These are phyloP conservation scores for Vitis hybrid DNA, from an alignment of 177 flowering plant species.

Conservation along the genomic window DNA sequence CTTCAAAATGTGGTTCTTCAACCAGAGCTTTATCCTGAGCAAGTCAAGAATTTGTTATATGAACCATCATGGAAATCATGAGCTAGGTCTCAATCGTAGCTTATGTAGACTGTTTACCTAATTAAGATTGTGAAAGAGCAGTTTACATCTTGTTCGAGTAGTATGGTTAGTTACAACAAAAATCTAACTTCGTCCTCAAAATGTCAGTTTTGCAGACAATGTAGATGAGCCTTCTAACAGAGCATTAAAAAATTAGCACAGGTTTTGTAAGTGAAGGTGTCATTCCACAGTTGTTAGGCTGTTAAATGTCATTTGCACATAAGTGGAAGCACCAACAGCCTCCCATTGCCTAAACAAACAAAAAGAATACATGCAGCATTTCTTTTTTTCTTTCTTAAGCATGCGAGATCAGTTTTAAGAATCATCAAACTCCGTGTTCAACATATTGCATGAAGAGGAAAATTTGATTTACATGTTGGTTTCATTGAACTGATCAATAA, in stretches of 20 bases:
- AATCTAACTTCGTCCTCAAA: neutral
- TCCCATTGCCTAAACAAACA: neutral
- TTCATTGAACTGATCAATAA: neutral
- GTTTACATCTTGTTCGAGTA: too few relatives aligned
- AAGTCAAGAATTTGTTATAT: neutral
- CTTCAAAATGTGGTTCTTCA: constrained; percentile 54
- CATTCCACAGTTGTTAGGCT: neutral
- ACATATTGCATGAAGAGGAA: neutral
- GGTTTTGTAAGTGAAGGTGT: neutral
- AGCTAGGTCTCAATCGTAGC: neutral
- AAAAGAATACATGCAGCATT: neutral
- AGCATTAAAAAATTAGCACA: neutral
- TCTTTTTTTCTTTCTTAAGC: neutral
- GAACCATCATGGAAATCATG: constrained; percentile 5
- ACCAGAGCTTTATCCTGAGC: constrained; percentile 68
- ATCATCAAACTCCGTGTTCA: neutral
- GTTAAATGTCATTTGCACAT: neutral
- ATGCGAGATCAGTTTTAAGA: neutral
- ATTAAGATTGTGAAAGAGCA: too few relatives aligned
- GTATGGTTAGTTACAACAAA: neutral
- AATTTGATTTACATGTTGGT: neutral
- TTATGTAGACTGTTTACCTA: too few relatives aligned
- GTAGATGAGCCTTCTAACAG: neutral
- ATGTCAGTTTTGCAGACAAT: neutral
- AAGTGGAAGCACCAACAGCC: neutral